These are phyloP conservation scores for Penicillium janthinellum DNA, from an alignment of 2,329 filamentous ascomycete genomes.

Conservation along the genomic window DNA sequence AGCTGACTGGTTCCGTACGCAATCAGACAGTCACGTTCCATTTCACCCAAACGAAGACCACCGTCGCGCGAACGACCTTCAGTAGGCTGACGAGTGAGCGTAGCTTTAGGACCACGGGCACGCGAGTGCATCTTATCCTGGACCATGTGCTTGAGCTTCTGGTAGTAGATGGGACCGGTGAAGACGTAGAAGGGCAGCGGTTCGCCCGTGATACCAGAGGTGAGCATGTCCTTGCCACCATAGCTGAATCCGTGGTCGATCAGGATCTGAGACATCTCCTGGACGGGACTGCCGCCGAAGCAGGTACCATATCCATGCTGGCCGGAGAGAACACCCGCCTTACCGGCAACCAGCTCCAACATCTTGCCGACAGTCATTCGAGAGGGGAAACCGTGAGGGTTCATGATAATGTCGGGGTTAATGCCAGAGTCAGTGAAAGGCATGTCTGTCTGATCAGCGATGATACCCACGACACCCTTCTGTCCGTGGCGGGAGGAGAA, in stretches of 20 bases:
- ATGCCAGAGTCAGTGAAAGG: conserved; percentile 90
- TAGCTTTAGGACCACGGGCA: conserved; percentile 83
- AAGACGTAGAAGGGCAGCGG: conserved; percentile 94
- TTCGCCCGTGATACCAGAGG: conserved; percentile 92
- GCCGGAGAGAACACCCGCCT: conserved; percentile 84
- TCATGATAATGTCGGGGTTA: conserved; percentile 99
- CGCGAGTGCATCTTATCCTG: conserved; percentile 99
- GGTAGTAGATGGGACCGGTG: conserved; percentile 98
- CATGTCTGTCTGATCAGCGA: conserved; percentile 95
- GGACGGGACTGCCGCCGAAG: conserved; percentile 80
- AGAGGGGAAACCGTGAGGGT: conserved; percentile 98
- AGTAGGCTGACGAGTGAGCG: conserved; percentile 91
- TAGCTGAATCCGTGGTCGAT: conserved; percentile 91
- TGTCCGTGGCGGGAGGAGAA: conserved; percentile 98
- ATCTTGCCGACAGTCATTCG: conserved; percentile 99
- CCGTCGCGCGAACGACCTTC: conserved; percentile 92
- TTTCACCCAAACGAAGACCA: conserved; percentile 90
- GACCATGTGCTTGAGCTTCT: conserved; percentile 99
- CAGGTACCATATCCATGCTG: conserved; percentile 86
- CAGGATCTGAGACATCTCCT: conserved; percentile 84
- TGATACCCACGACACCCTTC: conserved; percentile 96
- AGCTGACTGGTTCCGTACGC: conserved; percentile 94
- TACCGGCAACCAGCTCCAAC: conserved; percentile 90
- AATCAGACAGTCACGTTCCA: conserved; percentile 98
- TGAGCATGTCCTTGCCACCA: conserved; percentile 96